These are phyloP conservation scores for Aspergillus steynii DNA, from an alignment of 495 filamentous ascomycete species.

Conservation along the genomic window DNA sequence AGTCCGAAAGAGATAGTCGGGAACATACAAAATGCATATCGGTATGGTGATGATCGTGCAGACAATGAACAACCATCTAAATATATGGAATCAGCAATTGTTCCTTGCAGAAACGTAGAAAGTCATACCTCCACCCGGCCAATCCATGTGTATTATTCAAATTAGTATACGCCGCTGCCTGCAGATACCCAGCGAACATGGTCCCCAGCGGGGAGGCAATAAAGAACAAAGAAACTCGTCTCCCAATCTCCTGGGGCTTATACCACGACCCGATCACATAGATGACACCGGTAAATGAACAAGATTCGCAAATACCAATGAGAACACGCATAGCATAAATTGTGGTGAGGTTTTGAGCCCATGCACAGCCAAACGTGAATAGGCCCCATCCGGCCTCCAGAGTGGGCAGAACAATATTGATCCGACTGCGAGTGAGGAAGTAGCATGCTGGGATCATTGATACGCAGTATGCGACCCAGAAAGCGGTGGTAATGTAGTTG, in stretches of 20 bases:
- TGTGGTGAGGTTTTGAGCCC: slow-evolving; percentile 16
- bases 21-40: slow-evolving; percentile 24
- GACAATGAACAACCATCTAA: slow-evolving; percentile 30
- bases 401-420: slow-evolving; percentile 21
- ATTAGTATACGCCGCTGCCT: slow-evolving; percentile 30
- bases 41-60: slow-evolving; percentile 29
- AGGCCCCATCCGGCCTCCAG: slow-evolving; percentile 21
- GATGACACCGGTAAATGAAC: slow-evolving; percentile 19
- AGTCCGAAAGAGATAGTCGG: neutral
- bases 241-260: slow-evolving; percentile 24
- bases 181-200: slow-evolving; percentile 33
- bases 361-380: slow-evolving; percentile 21
- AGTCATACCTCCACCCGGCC: slow-evolving; percentile 25
- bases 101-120: neutral
- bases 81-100: neutral
- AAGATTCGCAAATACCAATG: slow-evolving; percentile 21
- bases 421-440: slow-evolving; percentile 16
- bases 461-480: slow-evolving; percentile 36
- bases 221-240: slow-evolving; percentile 28
- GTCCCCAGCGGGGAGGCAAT: slow-evolving; percentile 25
- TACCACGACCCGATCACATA: slow-evolving; percentile 34
- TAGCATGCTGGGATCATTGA: slow-evolving; percentile 27
- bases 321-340: slow-evolving; percentile 24
- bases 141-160: slow-evolving; percentile 25
- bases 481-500: slow-evolving; percentile 35